A percentile compares a stretch with the other conserved stretches of the same genome.
phyloP scores from a whole-genome alignment of 2,329 filamentous ascomycete genomes.

The Colletotrichum eremochloae region DNA sequence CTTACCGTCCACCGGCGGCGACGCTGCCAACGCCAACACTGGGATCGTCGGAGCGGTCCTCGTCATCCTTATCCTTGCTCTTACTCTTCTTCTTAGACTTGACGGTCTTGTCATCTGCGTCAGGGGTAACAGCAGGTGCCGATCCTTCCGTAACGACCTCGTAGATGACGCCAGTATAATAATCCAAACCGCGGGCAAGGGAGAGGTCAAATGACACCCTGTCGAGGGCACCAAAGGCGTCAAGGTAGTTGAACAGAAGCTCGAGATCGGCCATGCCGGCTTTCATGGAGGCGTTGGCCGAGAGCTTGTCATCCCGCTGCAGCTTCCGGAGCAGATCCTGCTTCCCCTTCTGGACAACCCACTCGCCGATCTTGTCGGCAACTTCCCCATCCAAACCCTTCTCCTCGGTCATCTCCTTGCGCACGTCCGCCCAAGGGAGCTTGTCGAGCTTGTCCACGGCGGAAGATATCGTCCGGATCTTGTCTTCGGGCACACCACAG shows the following conservation, averaged over 20 bases:
- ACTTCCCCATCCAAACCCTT: conserved; percentile 84
- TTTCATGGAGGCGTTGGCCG: conserved; percentile 80
- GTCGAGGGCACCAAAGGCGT: conserved; percentile 79
- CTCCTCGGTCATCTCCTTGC: conserved; percentile 92
- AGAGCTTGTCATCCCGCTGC: conserved; percentile 75
- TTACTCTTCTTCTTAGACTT: conserved; percentile 64
- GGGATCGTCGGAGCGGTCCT: conserved; percentile 83
- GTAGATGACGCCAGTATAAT: conserved; percentile 87
- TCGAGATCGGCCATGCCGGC: conserved; percentile 85
- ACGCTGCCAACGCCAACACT: conserved; percentile 87
- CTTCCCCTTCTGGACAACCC: conserved; percentile 82
- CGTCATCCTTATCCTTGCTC: conserved; percentile 65
- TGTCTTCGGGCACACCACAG: conserved; percentile 87
- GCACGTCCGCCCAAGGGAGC: conserved; percentile 88
- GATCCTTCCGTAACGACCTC: conserved; percentile 89
- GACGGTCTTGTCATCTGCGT: conserved; percentile 51
- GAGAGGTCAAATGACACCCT: conserved; percentile 90
- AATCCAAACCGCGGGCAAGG: conserved; percentile 90
- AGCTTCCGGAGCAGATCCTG: conserved; percentile 80
- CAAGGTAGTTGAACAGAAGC: conserved; percentile 84
- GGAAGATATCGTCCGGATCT: conserved; percentile 89
- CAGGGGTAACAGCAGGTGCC: conserved; percentile 62
- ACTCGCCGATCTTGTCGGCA: conserved; percentile 89
- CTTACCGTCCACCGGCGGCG: conserved; percentile 76
- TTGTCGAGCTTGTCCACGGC: conserved; percentile 98